Conservation (phyloP, 108 stramenopile species). For the Nitzschia palea region DNA sequence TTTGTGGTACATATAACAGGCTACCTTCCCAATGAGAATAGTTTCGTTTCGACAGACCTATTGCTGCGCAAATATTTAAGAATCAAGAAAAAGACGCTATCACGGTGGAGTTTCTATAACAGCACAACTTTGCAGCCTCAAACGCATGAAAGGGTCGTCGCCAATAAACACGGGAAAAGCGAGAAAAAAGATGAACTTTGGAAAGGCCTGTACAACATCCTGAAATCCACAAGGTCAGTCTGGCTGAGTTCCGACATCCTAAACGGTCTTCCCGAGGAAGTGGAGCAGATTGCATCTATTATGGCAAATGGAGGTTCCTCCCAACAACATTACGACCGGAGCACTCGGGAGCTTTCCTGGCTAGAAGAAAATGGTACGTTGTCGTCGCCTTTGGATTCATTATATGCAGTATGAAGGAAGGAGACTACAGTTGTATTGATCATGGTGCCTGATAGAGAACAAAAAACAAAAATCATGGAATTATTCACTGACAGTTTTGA, state of each 20-base stretch:
- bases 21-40: conserved; percentile 18
- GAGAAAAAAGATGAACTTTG: conserved; percentile 3
- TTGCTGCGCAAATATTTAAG: background rate
- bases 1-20: conserved; percentile 4
- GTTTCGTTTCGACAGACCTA: conserved; percentile 7
- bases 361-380: conserved; percentile 53
- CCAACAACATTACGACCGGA: conserved; percentile 25
- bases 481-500: too few relatives aligned
- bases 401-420: too few relatives aligned
- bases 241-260: conserved; percentile 18
- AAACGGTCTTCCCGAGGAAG: conserved; percentile 37
- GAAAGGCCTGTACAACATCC: conserved; percentile 19
- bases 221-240: conserved; percentile 3
- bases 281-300: conserved; percentile 5
- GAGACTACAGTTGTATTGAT: too few relatives aligned
- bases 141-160: too few relatives aligned
- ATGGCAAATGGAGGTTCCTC: conserved; percentile 25
- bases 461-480: too few relatives aligned
- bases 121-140: too few relatives aligned
- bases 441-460: too few relatives aligned
- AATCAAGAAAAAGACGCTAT: too few relatives aligned
- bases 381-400: too few relatives aligned
- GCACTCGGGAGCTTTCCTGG: conserved; percentile 46
- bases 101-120: background rate
- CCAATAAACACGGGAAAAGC: too few relatives aligned